Base-by-base conservation (phyloP, 345 rosid genomes). In the Brassica juncea region DNA sequence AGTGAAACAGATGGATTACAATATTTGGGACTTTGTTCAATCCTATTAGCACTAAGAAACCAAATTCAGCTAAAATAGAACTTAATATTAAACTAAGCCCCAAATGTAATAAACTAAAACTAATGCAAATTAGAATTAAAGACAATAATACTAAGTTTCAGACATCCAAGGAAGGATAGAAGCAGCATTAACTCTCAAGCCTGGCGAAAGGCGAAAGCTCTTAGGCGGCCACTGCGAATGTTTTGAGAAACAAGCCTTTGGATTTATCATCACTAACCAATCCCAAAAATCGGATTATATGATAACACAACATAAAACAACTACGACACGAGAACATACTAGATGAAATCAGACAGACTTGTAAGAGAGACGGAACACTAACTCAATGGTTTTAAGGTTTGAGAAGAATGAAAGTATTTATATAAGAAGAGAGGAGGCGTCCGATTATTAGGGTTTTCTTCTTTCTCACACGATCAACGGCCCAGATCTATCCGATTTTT, bases 151-250 rank as follows among this genome's bases (percentile, higher is more conserved):
- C 4, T 11, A n/a, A 57, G 67, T 70, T 25, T 77, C 81, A 78
- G 76, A 78, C 81, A 88, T 85, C 89, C 91, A 86, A 88, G 91
- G 91, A 88, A 86, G 89, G 86, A 87, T 78, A 68, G 7, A 8
- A 78, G 58, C 90, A 62, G 80, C 91, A 89, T 6, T 0, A 86
- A 77, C 90, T 86, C 90, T 88, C 91, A 82, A 86, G 86, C 88
- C 88, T 4, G 77, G 87, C 88, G 84, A 59, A 79, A 90, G 90
- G 88, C 88, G 88, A 89, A 87, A 89, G 90, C 87, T 82, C 78
- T 82, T 77, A 77, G 79, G 68, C 84, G 84, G 94, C 94, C 84
- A 89, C 97, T 92, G 97, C 92, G 87, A 92, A 90, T 90, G 94
- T 87, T 84, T 58, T 86, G 91, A 90, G 89, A 90, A 86, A 87